A percentile compares a stretch with the other conserved stretches of the same genome.
Evolutionary conservation across 2,329 filamentous ascomycete species (phyloP).

Genomic region (Monilinia vaccinii-corymbosi): DNA sequence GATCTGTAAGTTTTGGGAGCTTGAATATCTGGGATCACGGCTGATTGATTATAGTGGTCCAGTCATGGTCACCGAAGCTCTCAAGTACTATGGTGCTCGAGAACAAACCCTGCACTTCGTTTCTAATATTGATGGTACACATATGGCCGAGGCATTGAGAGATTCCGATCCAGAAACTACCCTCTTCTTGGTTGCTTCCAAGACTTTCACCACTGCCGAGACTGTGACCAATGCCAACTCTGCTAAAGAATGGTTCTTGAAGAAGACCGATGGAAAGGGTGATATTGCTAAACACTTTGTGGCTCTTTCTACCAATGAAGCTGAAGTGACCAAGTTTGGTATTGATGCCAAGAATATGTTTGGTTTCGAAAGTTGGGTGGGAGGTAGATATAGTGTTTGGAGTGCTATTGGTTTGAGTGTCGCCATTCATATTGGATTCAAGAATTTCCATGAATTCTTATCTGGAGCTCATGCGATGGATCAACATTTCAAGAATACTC

Average conservation of each 20-base stretch:
- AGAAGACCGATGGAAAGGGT: slow-evolving; percentile 64
- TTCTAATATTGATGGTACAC: slow-evolving; percentile 98
- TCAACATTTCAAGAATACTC: slow-evolving; percentile 89
- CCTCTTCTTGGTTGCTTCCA: slow-evolving; percentile 97
- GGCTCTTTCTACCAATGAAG: slow-evolving; percentile 90
- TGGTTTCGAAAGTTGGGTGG: slow-evolving; percentile 97
- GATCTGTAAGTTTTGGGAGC: slow-evolving; percentile 66
- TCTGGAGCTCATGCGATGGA: slow-evolving; percentile 95
- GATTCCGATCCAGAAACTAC: slow-evolving; percentile 91
- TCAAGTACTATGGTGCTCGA: slow-evolving; percentile 86
- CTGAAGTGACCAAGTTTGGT: slow-evolving; percentile 94
- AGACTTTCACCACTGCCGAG: slow-evolving; percentile 99
- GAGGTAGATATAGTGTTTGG: slow-evolving; percentile 97
- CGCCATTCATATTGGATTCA: slow-evolving; percentile 87
- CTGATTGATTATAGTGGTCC: slow-evolving; percentile 58
- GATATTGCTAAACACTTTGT: slow-evolving; percentile 99
- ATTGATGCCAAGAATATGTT: slow-evolving; percentile 99
- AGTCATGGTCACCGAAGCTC: slow-evolving; percentile 96
- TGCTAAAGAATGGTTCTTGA: slow-evolving; percentile 93
- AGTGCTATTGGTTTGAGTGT: slow-evolving; percentile 95
- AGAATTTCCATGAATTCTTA: slow-evolving; percentile 96
- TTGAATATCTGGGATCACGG: background rate
- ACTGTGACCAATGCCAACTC: slow-evolving; percentile 95
- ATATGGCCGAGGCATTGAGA: slow-evolving; percentile 87
- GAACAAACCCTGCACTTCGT: slow-evolving; percentile 93